Conservation (phyloP, 139 green algal genomes). For the Closterium sp. region DNA sequence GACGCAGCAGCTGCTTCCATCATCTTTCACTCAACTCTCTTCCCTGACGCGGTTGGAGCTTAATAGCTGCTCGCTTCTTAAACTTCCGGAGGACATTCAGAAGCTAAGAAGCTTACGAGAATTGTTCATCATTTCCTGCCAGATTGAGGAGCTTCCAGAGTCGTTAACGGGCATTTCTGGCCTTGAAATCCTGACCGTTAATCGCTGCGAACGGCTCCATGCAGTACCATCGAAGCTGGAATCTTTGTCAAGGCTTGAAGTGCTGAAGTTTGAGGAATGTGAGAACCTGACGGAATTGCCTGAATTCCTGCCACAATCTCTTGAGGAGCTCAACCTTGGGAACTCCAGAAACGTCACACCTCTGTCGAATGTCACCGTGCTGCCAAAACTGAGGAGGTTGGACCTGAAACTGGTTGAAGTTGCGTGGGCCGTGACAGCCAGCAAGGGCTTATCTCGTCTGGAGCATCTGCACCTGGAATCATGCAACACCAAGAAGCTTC, state of each 20-base stretch:
- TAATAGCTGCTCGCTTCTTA: not conserved
- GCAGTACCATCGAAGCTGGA: not conserved
- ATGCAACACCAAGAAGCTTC: not conserved
- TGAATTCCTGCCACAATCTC: not conserved
- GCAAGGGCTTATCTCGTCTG: not conserved
- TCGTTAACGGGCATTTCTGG: not conserved
- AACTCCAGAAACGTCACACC: not conserved
- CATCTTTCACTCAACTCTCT: not conserved
- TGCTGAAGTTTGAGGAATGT: not conserved
- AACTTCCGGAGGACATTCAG: not conserved
- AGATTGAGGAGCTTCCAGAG: not conserved
- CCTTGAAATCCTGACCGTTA: not conserved
- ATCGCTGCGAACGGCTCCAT: not conserved
- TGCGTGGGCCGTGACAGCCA: not conserved
- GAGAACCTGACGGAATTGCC: not conserved
- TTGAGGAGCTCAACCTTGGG: not conserved
- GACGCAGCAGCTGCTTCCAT: not conserved
- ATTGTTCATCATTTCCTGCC: not conserved
- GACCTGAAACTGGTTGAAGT: not conserved
- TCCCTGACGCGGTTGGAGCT: not conserved
- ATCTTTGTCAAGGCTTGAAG: not conserved
- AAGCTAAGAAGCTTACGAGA: not conserved
- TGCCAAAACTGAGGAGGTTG: not conserved
- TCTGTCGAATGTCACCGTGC: not conserved
- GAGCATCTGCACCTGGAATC: not conserved